These are phyloP conservation scores for Globisporangium parvum DNA, from an alignment of 352 stramenopile species.

Conservation along the genomic window DNA sequence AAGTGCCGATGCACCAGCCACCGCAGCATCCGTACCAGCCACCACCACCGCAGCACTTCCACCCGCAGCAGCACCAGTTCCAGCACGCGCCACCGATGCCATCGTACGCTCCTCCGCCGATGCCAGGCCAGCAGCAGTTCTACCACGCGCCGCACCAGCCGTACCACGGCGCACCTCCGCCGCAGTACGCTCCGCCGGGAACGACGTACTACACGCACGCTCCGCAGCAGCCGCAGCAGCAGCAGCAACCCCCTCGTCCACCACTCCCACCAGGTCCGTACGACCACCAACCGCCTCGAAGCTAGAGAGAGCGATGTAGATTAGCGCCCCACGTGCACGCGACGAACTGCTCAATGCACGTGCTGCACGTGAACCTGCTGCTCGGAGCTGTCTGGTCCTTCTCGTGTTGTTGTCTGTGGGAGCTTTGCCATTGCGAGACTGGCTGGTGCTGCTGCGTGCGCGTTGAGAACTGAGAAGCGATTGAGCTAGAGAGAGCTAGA, in stretches of 20 bases:
- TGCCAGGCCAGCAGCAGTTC: conserved; percentile 9
- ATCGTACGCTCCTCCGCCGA: conserved; percentile 11
- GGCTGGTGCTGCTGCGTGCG: too few relatives aligned
- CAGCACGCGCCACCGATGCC: conserved; percentile 7
- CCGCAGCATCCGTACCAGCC: conserved; percentile 18
- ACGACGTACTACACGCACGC: conserved; percentile 3
- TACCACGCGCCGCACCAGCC: conserved; percentile 6
- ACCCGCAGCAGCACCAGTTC: conserved; percentile 10
- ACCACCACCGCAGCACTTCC: conserved; percentile 14
- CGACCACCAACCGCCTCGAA: conserved; percentile 19
- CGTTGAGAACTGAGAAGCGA: too few relatives aligned
- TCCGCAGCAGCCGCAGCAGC: conserved; percentile 26
- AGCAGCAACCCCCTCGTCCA: conserved; percentile 21
- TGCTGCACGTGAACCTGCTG: too few relatives aligned
- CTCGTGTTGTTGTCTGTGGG: too few relatives aligned
- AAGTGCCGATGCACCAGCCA: conserved; percentile 22
- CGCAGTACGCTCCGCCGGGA: conserved; percentile 10
- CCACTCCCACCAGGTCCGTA: conserved; percentile 31
- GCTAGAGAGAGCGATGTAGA: conserved; percentile 15
- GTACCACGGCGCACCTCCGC: conserved; percentile 20
- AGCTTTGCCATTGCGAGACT: too few relatives aligned
- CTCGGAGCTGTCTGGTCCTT: too few relatives aligned
- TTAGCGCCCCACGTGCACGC: neutral
- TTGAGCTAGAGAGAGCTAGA: too few relatives aligned
- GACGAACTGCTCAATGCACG: neutral